Evolutionary conservation across 2,329 filamentous ascomycete genomes (phyloP).

Genomic region (Talaromyces atroroseus): DNA sequence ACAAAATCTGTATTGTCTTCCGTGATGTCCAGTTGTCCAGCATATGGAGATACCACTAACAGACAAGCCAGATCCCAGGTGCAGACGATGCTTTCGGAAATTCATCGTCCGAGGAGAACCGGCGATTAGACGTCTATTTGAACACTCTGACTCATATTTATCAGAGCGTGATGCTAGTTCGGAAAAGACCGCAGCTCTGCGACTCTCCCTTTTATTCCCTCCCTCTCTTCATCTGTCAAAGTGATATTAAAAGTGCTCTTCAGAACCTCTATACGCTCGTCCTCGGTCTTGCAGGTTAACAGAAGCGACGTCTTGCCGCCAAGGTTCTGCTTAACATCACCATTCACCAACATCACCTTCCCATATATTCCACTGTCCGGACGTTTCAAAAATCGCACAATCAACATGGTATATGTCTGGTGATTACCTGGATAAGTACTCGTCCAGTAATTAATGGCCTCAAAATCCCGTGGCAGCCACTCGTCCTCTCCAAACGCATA

Average conservation of each 20-base stretch:
- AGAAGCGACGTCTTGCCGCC: slow-evolving; percentile 38
- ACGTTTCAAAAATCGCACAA: slow-evolving; percentile 35
- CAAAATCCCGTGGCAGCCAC: slow-evolving; percentile 36
- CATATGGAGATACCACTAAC: no score
- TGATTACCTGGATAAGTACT: slow-evolving; percentile 24
- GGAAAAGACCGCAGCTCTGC: not conserved
- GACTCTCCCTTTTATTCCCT: not conserved
- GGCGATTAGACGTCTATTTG: no score
- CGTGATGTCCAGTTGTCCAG: no score
- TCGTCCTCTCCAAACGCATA: slow-evolving; percentile 39
- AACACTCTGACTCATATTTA: no score
- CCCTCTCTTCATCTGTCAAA: slow-evolving; percentile 21
- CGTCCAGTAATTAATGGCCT: slow-evolving; percentile 36
- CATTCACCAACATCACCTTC: slow-evolving; percentile 26
- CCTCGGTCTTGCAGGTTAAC: slow-evolving; percentile 37
- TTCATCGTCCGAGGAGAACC: no score
- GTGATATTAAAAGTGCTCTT: slow-evolving; percentile 42
- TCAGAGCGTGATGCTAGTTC: not conserved
- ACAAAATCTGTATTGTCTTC: not conserved
- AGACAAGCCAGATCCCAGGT: no score
- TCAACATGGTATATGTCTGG: slow-evolving; percentile 27
- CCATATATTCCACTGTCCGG: slow-evolving; percentile 23
- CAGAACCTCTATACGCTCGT: slow-evolving; percentile 40
- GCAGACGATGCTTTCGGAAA: no score
- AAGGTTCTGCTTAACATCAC: slow-evolving; percentile 37